These are phyloP conservation scores for Lathyrus tuberosus DNA, from an alignment of 306 rosid species.

Conservation along the genomic window DNA sequence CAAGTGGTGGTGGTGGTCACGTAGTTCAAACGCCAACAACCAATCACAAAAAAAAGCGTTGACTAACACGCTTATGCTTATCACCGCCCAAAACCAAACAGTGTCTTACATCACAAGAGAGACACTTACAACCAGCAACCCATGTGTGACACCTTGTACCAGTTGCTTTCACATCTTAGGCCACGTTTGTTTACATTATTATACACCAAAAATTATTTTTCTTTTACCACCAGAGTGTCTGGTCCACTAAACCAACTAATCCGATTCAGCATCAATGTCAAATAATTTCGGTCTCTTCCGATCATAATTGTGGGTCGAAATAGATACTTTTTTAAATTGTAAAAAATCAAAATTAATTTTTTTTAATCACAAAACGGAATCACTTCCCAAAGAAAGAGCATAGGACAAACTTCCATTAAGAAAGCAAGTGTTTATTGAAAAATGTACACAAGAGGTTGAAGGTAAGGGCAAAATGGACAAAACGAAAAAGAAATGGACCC, in stretches of 20 bases:
- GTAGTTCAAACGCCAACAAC: slow-evolving; percentile 14
- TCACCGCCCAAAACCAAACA: neutral
- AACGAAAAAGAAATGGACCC: slow-evolving; percentile 31
- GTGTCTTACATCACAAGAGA: slow-evolving; percentile 34
- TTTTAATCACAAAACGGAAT: neutral
- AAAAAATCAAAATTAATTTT: neutral
- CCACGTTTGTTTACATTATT: slow-evolving; percentile 16
- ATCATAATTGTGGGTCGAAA: too few species aligned
- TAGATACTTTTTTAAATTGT: neutral
- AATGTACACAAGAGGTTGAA: neutral
- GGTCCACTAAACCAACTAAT: too few species aligned
- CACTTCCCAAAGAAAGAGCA: neutral
- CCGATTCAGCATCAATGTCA: too few species aligned
- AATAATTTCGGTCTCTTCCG: too few species aligned
- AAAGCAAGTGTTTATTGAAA: slow-evolving; percentile 2
- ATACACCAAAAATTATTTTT: neutral
- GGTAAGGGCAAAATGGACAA: slow-evolving; percentile 33
- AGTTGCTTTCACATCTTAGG: slow-evolving; percentile 5
- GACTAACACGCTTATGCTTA: slow-evolving; percentile 29
- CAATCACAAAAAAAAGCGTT: slow-evolving; percentile 53
- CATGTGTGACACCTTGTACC: slow-evolving; percentile 21
- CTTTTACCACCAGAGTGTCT: too few species aligned
- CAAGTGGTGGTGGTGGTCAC: slow-evolving; percentile 17
- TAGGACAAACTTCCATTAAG: neutral
- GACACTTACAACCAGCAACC: slow-evolving; percentile 11